Evolutionary conservation across 2,329 filamentous ascomycete species (phyloP), one percentile per base, ranked within the genome.

Genomic region (Aspergillus pseudoterreus): DNA sequence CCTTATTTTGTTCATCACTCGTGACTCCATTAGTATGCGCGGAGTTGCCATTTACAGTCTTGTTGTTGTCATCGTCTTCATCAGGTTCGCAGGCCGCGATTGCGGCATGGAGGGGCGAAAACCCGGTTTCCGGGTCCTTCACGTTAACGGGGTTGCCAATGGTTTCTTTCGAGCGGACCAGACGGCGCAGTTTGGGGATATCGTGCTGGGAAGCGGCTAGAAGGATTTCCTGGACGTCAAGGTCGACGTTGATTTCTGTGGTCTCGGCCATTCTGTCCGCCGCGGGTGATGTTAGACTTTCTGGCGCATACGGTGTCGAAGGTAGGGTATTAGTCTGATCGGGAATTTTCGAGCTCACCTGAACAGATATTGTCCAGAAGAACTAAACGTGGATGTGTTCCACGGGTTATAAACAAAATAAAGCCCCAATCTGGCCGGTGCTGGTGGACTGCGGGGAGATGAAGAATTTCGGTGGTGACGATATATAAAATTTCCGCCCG

Each of bases 41-140:
- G 12, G 55, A 58, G 46, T 67, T 53, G 12, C 56, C 59, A 46
- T 67, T 68, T 8, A 63, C 58, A 1, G 60, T 55, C 6, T 51
- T 55, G 24, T 51, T 56, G 39, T 62, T 48, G 43, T 63, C 48
- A 6, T 62, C 57, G 3, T 71, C 59, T 4, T 64, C 60, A 32
- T 73, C 69, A 6, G 67, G 60, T 43, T 78, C 83, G 63, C 85
- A 89, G 3, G 86, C 81, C n/a, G 90, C 87, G 66, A 97, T 89
- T 36, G 91, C 90, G 19, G 92, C 88, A 72, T 97, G 94, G 12
- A 97, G 80, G 9, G 92, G 91, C 8, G 91, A 91, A 70, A 87
- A 90, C 54, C 90, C 89, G 1, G 92, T 96, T 54, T 86, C 84
- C 5, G 87, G 82, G 65, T 97, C 92, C 70, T 92, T 90, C 4